Percentiles rank a stretch among this genome's conserved stretches.
phyloP scores from a whole-genome alignment of 1,284 basidiomycete genomes.

The Trichosporon sp. region DNA sequence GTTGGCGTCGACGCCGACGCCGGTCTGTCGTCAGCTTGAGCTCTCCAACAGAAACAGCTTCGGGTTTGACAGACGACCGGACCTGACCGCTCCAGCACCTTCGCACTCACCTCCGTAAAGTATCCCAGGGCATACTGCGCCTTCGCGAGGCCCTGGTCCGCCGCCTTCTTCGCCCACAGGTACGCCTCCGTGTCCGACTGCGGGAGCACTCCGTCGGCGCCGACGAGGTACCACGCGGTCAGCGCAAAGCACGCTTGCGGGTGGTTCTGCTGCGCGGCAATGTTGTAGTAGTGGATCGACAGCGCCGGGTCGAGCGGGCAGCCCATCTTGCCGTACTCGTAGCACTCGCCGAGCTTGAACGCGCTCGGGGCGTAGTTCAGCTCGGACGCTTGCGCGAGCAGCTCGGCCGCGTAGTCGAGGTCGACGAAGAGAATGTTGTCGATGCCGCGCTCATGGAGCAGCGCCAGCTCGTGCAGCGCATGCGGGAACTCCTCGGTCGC shows the following conservation, averaged over 20 bases:
- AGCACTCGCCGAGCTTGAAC: constrained; percentile 94
- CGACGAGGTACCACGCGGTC: constrained; percentile 98
- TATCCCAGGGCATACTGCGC: constrained; percentile 97
- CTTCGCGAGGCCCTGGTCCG: constrained; percentile 80
- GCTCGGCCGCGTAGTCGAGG: constrained; percentile 88
- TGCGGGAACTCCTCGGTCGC: constrained; percentile 94
- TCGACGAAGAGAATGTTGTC: constrained; percentile 97
- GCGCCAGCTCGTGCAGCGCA: constrained; percentile 88
- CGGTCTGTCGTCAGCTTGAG: constrained; percentile 54
- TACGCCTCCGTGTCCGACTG: constrained; percentile 98
- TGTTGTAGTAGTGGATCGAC: constrained; percentile 99
- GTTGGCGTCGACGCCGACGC: constrained; percentile 71
- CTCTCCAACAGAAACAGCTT: no score
- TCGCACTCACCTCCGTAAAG: constrained; percentile 68
- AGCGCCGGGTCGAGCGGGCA: constrained; percentile 97
- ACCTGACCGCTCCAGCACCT: no score
- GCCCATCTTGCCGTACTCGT: constrained; percentile 98
- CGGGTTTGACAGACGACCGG: no score
- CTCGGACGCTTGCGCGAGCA: constrained; percentile 90
- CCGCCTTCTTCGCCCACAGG: constrained; percentile 87
- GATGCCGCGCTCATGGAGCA: constrained; percentile 90
- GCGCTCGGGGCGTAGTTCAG: constrained; percentile 94
- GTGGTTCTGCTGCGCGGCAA: constrained; percentile 94
- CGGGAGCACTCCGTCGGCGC: constrained; percentile 92
- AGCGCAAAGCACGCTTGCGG: constrained; percentile 96